phyloP scores from a whole-genome alignment of 768 basidiomycete species.

The Panaeolus papilionaceus region DNA sequence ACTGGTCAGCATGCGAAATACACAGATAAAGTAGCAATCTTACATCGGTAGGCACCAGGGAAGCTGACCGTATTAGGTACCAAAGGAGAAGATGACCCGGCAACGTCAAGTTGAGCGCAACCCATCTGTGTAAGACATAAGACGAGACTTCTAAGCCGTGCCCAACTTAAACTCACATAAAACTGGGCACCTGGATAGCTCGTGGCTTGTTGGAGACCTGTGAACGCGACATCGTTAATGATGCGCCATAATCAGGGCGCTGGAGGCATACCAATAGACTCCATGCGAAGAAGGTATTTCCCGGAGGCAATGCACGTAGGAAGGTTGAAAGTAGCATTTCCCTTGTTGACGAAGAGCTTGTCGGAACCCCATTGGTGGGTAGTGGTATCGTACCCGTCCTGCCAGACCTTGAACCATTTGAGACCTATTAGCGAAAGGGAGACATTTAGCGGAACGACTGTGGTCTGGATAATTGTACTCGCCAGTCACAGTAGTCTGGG shows the following conservation, averaged over 20 bases:
- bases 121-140: slow-evolving; percentile 44
- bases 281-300: slow-evolving; percentile 56
- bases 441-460: background rate
- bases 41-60: slow-evolving; percentile 47
- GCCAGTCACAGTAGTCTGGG: slow-evolving; percentile 52
- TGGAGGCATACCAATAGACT: slow-evolving; percentile 50
- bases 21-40: background rate
- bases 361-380: slow-evolving; percentile 52
- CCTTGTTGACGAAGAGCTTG: slow-evolving; percentile 51
- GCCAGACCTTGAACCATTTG: slow-evolving; percentile 61
- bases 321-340: slow-evolving; percentile 53
- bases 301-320: slow-evolving; percentile 53
- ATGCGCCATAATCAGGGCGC: background rate
- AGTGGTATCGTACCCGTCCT: slow-evolving; percentile 44
- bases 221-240: background rate
- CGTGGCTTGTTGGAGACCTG: slow-evolving; percentile 50
- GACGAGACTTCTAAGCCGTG: background rate
- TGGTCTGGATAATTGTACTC: background rate
- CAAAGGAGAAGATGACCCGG: slow-evolving; percentile 30
- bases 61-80: slow-evolving; percentile 42
- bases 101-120: slow-evolving; percentile 51
- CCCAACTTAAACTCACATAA: slow-evolving; percentile 10
- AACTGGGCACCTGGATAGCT: slow-evolving; percentile 64
- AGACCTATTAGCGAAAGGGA: slow-evolving; percentile 24
- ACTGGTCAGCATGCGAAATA: background rate